A percentile compares a stretch with the other conserved stretches of the same genome.
These are phyloP conservation scores for Quercus variabilis DNA, from an alignment of 306 rosid genomes.

Conservation along the genomic window DNA sequence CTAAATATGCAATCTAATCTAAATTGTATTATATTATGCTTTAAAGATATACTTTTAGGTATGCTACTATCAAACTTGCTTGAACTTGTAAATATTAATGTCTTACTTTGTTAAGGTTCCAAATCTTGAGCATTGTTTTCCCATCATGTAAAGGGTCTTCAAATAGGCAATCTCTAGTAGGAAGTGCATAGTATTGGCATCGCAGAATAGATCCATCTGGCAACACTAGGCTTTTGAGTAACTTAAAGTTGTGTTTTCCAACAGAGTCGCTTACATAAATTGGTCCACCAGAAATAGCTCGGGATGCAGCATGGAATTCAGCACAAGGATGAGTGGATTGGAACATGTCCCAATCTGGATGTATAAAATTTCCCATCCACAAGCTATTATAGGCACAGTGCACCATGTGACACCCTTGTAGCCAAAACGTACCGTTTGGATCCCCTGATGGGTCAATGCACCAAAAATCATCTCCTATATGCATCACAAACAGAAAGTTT, in stretches of 20 bases:
- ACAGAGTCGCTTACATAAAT: conserved; percentile 64
- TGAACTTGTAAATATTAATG: background rate
- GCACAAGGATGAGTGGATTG: conserved; percentile 69
- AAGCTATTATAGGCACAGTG: conserved; percentile 76
- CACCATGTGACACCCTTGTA: conserved; percentile 84
- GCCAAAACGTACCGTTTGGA: conserved; percentile 70
- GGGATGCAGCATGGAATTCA: conserved; percentile 63
- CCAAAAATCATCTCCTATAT: conserved; percentile 80
- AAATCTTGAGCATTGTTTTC: conserved; percentile 78
- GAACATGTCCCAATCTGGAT: conserved; percentile 91
- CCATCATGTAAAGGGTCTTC: conserved; percentile 70
- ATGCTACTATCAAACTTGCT: background rate
- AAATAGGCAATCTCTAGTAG: conserved; percentile 69
- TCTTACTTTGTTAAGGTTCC: conserved; percentile 79
- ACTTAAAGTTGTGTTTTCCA: conserved; percentile 65
- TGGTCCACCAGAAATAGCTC: conserved; percentile 84
- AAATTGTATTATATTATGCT: too few species aligned
- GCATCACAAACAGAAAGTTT: background rate
- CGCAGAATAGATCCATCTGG: conserved; percentile 63
- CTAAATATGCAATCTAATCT: too few species aligned
- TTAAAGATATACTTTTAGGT: background rate
- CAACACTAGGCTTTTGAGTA: conserved; percentile 57
- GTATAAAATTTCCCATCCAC: conserved; percentile 83
- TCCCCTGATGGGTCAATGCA: conserved; percentile 53
- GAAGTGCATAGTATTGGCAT: conserved; percentile 80